Percentiles rank a stretch among this genome's conserved stretches.
Evolutionary conservation across 1,284 basidiomycete genomes (phyloP).

Genomic region (Rhodotorula sp.): DNA sequence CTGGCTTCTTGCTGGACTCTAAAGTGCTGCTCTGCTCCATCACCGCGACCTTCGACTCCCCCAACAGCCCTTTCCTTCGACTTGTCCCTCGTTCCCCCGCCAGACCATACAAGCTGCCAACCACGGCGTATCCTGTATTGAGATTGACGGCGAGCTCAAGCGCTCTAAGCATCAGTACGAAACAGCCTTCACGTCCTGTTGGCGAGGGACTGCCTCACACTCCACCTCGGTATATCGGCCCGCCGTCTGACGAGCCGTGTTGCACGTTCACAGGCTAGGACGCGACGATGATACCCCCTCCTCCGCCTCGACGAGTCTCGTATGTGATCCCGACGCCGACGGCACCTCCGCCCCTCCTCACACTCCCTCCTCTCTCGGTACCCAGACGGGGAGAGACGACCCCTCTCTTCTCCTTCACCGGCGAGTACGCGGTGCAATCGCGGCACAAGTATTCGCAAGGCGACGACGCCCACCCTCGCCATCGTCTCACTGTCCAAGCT

Average conservation of each 20-base stretch:
- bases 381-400: constrained; percentile 42
- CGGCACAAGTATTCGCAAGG: constrained; percentile 20
- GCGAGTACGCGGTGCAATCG: constrained; percentile 26
- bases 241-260: background rate
- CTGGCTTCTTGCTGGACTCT: too few relatives aligned
- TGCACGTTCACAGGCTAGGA: constrained; percentile 12
- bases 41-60: too few relatives aligned
- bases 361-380: constrained; percentile 65
- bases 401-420: constrained; percentile 30
- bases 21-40: too few relatives aligned
- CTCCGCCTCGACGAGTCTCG: constrained; percentile 62
- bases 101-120: too few relatives aligned
- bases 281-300: constrained; percentile 19
- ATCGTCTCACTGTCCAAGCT: constrained; percentile 81
- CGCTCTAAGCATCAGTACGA: too few relatives aligned
- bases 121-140: too few relatives aligned
- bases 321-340: constrained; percentile 77
- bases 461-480: constrained; percentile 61
- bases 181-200: too few relatives aligned
- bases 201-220: too few relatives aligned
- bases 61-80: too few relatives aligned
- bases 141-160: too few relatives aligned
- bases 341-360: constrained; percentile 62
- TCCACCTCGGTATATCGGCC: too few relatives aligned
- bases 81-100: too few relatives aligned